Base-by-base conservation (phyloP, 2,329 filamentous ascomycete genomes). In the Xenoacremonium recifei region DNA sequence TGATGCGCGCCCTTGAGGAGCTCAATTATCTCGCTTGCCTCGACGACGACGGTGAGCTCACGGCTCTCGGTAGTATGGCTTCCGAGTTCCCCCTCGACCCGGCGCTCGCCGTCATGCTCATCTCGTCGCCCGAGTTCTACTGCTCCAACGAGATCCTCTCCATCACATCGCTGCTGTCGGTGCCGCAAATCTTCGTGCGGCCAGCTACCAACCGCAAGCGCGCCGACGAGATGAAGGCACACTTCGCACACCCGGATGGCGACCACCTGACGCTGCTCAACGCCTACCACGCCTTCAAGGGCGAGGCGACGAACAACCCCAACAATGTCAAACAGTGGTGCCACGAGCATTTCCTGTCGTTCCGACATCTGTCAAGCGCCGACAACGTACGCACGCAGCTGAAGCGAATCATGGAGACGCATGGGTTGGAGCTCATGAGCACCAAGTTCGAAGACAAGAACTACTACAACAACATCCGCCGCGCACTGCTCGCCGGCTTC, bases 61-160 rank as follows among this genome's bases (percentile, higher is more conserved):
- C 93, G 2, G 72, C 79, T 4, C 78, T 99, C 4, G 93, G 93
- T 40, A 80, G 85, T 46, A 75, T 96, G 44, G 92, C 93, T 1
- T 96, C 93, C 4, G 90, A 96, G 53, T 99, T 97, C 60, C 93
- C 93, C 25, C 80, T 99, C 17, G 95, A 99, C 64, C 93, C 93
- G 2, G 83, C 90, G 1, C 75, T 99, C 23, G 93, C 93, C 1
- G 95, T 99, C 49, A 97, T 99, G 93, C 79, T 99, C 44, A 96
- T 99, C 65, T 91, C 87, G 10, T 96, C 91, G 6, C 92, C 93
- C 10, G 93, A 99, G 62, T 99, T 99, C 68, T 95, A 93, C 72
- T 99, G 93, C 76, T 96, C 91, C 34, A 97, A 97, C 67, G 93
- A 99, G 72, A 93, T 99, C 30, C 78, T 99, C 12, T 97, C 93